Conservation (phyloP, 768 basidiomycete genomes). For the Gyrodon lividus region DNA sequence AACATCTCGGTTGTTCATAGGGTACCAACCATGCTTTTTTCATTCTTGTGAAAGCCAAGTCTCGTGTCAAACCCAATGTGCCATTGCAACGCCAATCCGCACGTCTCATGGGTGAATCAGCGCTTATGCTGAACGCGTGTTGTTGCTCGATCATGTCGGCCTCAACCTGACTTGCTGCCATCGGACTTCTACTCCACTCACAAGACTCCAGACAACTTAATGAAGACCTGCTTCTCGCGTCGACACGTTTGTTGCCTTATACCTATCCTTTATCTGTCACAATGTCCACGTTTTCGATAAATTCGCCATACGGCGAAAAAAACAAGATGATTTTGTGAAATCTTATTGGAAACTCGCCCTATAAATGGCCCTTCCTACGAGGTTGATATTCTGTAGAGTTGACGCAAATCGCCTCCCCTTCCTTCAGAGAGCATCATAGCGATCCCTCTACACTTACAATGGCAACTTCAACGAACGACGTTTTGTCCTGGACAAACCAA, state of each 20-base stretch:
- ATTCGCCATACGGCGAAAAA: conserved; percentile 51
- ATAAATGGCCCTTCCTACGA: conserved; percentile 48
- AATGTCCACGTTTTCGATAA: conserved; percentile 75
- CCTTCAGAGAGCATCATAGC: conserved; percentile 28
- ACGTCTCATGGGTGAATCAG: conserved; percentile 42
- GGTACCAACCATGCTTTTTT: conserved; percentile 12
- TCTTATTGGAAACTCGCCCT: conserved; percentile 41
- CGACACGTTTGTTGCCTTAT: conserved; percentile 69
- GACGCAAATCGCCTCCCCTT: conserved; percentile 30
- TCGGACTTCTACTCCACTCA: conserved; percentile 73
- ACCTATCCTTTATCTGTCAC: conserved; percentile 72
- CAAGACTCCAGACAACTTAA: conserved; percentile 54
- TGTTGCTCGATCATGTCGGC: conserved; percentile 64
- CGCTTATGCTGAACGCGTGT: conserved; percentile 61
- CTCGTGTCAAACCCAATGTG: conserved; percentile 31
- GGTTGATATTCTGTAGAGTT: conserved; percentile 20
- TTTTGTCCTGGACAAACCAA: conserved; percentile 85
- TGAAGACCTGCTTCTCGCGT: conserved; percentile 63
- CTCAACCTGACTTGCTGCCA: conserved; percentile 49
- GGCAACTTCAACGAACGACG: conserved; percentile 58
- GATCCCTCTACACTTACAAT: conserved; percentile 42
- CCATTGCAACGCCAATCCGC: conserved; percentile 32
- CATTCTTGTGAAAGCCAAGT: conserved; percentile 23
- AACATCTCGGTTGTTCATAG: conserved; percentile 28
- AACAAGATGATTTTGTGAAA: conserved; percentile 47